phyloP scores from a whole-genome alignment of 2,329 filamentous ascomycete species.

The Calonectria pteridis region DNA sequence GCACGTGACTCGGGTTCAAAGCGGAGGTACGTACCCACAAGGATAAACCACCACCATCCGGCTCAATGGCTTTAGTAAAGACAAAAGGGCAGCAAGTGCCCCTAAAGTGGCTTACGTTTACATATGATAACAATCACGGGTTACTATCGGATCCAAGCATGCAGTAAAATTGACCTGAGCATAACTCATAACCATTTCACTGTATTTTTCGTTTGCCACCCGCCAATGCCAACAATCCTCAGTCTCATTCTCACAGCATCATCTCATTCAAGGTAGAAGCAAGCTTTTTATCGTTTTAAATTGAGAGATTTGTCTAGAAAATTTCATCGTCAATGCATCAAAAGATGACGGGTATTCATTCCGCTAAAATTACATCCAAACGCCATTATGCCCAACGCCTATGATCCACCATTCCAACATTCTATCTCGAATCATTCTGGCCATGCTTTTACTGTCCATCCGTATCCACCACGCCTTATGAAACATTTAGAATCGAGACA shows the following conservation, averaged over 20 bases:
- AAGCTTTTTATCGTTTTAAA: conserved; percentile 1
- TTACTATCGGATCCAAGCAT: neutral
- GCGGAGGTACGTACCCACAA: conserved; percentile 24
- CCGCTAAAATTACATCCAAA: conserved; percentile 29
- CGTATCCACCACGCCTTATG: neutral
- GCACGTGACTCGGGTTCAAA: conserved; percentile 28
- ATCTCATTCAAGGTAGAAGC: neutral
- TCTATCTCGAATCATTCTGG: neutral
- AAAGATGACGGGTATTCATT: conserved; percentile 38
- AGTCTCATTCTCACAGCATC: neutral
- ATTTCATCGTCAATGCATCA: conserved; percentile 21
- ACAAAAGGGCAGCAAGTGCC: neutral
- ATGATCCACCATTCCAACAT: conserved; percentile 7
- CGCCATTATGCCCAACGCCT: conserved; percentile 32
- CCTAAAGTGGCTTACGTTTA: neutral
- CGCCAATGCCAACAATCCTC: neutral
- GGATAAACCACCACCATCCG: neutral
- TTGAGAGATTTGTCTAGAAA: conserved; percentile 14
- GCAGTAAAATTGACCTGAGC: neutral
- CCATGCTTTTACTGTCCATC: neutral
- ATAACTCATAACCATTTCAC: neutral
- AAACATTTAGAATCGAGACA: conserved; percentile 59
- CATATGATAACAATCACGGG: neutral
- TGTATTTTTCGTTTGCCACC: neutral
- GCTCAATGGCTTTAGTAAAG: neutral